Conservation (phyloP, 768 basidiomycete species). For the Serendipita sp. region DNA sequence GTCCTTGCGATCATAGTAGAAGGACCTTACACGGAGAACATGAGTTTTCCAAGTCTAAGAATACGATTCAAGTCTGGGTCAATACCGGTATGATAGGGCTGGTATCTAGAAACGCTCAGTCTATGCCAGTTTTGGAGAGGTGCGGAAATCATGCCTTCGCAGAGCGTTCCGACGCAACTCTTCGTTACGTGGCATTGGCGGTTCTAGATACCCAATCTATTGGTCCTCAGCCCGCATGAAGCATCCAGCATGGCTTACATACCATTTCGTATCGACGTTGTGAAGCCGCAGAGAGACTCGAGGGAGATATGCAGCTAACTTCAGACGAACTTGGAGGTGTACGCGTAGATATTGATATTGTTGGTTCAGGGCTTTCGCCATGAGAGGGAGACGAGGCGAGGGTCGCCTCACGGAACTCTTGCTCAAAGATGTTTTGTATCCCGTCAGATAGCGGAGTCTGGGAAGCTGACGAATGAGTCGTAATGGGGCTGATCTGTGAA, state of each 20-base stretch:
- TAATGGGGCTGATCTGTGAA: not conserved
- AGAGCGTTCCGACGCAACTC: not conserved
- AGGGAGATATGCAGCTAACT: not conserved
- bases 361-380: no score
- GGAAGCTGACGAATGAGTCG: not conserved
- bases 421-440: not conserved
- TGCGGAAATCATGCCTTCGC: not conserved
- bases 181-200: not conserved
- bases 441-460: not conserved
- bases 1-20: not conserved
- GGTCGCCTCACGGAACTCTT: not conserved
- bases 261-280: not conserved
- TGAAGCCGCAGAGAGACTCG: not conserved
- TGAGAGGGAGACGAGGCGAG: not conserved
- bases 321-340: not conserved
- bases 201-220: not conserved
- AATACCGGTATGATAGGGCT: not conserved
- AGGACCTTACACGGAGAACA: not conserved
- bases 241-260: not conserved
- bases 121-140: not conserved
- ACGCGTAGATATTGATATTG: no score
- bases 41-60: not conserved
- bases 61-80: not conserved
- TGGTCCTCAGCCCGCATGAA: no score
- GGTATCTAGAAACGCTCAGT: not conserved